Evolutionary conservation across 495 filamentous ascomycete species (phyloP).

Genomic region (Tuber calosporum): DNA sequence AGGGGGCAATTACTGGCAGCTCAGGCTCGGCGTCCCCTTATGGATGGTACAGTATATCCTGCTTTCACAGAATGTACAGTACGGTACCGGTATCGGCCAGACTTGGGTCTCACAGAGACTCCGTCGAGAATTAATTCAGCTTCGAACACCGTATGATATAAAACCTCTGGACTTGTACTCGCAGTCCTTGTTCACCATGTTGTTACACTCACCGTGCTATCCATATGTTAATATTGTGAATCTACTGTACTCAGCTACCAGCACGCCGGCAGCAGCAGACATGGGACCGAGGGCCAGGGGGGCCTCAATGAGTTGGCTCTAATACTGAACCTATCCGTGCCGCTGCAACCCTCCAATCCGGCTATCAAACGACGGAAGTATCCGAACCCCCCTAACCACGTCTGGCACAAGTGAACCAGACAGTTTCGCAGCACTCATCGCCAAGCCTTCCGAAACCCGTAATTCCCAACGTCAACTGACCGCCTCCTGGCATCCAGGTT

Average conservation of each 20-base stretch:
- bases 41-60: neutral
- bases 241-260: neutral
- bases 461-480: constrained; percentile 1
- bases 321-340: neutral
- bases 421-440: neutral
- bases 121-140: neutral
- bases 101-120: neutral
- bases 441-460: neutral
- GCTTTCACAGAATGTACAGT: neutral
- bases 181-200: neutral
- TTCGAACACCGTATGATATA: neutral
- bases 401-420: neutral
- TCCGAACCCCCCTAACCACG: neutral
- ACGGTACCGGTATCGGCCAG: neutral
- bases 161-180: neutral
- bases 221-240: neutral
- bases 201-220: neutral
- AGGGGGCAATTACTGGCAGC: neutral
- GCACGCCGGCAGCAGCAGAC: neutral
- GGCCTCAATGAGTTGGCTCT: neutral
- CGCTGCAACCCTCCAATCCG: neutral
- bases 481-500: neutral
- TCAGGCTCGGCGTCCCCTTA: neutral
- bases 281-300: neutral
- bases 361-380: neutral